phyloP scores from a whole-genome alignment of 306 rosid genomes.

The Vigna nakashimae region DNA sequence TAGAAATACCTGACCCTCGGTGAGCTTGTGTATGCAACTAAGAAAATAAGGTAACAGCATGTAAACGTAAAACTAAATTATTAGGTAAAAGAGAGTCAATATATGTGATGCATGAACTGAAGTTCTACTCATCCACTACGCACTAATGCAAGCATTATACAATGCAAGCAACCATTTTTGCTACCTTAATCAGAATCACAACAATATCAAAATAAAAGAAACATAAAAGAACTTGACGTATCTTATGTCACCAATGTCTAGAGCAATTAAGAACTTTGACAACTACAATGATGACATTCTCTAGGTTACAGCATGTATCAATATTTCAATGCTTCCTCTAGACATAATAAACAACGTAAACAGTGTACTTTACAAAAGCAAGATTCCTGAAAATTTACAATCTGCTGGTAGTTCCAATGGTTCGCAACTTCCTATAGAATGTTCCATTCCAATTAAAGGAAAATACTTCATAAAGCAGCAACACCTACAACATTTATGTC shows the following conservation, averaged over 20 bases:
- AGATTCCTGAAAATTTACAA: conserved; percentile 60
- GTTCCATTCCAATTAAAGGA: conserved; percentile 45
- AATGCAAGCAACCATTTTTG: conserved; percentile 5
- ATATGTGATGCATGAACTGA: not conserved
- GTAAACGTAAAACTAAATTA: not conserved
- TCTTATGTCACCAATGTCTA: conserved; percentile 16
- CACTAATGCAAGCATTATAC: conserved; percentile 19
- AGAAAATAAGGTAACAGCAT: not conserved
- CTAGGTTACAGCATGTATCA: conserved; percentile 47
- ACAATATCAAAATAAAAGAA: conserved; percentile 14
- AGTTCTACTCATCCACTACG: not conserved
- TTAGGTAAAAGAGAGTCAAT: conserved; percentile 8
- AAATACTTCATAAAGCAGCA: conserved; percentile 49
- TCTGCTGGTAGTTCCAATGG: conserved; percentile 49
- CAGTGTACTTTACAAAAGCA: conserved; percentile 70
- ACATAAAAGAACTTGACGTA: conserved; percentile 18
- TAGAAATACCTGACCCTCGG: not conserved
- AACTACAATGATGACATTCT: conserved; percentile 42
- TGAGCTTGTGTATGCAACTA: not conserved
- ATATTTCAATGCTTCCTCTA: conserved; percentile 52
- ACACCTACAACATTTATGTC: conserved; percentile 46
- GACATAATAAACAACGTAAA: conserved; percentile 54
- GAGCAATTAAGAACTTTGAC: conserved; percentile 40
- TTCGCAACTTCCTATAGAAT: conserved; percentile 53
- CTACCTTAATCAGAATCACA: not conserved